phyloP scores from a whole-genome alignment of 2,329 filamentous ascomycete genomes.

The Fusarium sublunatum region DNA sequence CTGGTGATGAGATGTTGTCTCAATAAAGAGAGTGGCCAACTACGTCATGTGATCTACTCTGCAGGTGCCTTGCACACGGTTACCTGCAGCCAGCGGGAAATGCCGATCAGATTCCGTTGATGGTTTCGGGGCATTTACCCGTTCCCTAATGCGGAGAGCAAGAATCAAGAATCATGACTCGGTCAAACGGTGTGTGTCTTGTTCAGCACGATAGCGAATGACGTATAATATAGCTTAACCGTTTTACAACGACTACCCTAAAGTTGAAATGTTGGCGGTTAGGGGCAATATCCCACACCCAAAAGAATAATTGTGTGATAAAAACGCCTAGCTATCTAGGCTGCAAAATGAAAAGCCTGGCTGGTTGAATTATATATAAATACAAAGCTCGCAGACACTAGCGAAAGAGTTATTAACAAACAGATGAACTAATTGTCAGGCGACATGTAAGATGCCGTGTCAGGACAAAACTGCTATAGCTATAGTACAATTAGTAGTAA shows the following conservation, averaged over 20 bases:
- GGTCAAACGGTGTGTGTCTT: conserved; percentile 12
- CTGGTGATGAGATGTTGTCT: conserved; percentile 27
- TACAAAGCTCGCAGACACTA: too few species aligned
- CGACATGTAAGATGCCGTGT: too few species aligned
- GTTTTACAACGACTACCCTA: conserved; percentile 9
- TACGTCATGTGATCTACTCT: conserved; percentile 39
- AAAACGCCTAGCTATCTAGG: neutral
- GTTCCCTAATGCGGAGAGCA: conserved; percentile 37
- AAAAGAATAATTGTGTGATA: neutral
- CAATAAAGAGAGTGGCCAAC: conserved; percentile 30
- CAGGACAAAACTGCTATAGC: too few species aligned
- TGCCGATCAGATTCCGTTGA: conserved; percentile 41
- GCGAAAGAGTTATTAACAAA: too few species aligned
- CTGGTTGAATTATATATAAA: too few species aligned
- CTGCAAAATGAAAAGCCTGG: too few species aligned
- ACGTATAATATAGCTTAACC: conserved; percentile 7
- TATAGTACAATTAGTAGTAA: too few species aligned
- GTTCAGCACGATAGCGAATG: conserved; percentile 8
- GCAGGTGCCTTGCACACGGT: conserved; percentile 33
- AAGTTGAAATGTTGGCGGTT: neutral
- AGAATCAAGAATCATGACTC: conserved; percentile 24
- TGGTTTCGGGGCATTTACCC: conserved; percentile 12
- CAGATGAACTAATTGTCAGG: too few species aligned
- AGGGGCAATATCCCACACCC: neutral
- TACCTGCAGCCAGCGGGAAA: conserved; percentile 34